Evolutionary conservation across 176 grass and related monocot genomes (phyloP).

Genomic region (Triticum urartu): DNA sequence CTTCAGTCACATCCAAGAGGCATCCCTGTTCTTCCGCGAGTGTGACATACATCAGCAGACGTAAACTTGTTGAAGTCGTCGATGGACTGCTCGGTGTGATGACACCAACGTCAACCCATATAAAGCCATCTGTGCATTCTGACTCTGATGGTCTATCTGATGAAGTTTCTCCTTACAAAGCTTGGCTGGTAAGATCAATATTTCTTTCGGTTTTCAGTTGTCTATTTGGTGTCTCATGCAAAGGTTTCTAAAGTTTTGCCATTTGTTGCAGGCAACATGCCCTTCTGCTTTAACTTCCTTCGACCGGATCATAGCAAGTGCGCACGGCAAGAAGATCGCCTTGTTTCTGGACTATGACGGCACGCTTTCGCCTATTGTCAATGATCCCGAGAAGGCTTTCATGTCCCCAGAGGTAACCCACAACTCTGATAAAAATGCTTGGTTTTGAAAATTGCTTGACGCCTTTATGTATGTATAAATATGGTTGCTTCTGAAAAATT

Average conservation of each 20-base stretch:
- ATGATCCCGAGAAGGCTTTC: slow-evolving; percentile 51
- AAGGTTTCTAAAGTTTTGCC: not conserved
- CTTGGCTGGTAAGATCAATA: slow-evolving; percentile 45
- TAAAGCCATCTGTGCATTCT: slow-evolving; percentile 26
- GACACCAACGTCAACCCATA: slow-evolving; percentile 42
- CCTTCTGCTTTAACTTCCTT: slow-evolving; percentile 55
- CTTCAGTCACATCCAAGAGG: slow-evolving; percentile 4
- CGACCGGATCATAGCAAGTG: slow-evolving; percentile 37
- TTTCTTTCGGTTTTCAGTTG: not conserved
- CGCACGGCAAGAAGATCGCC: slow-evolving; percentile 37
- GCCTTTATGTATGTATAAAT: not conserved
- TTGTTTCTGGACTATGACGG: slow-evolving; percentile 71
- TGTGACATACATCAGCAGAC: slow-evolving; percentile 19
- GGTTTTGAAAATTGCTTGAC: not conserved
- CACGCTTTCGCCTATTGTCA: slow-evolving; percentile 61
- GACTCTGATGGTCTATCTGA: slow-evolving; percentile 18
- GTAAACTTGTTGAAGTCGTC: slow-evolving; percentile 45
- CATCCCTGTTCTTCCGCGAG: slow-evolving; percentile 42
- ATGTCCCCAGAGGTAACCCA: slow-evolving; percentile 48
- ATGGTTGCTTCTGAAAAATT: not conserved
- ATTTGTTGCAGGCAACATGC: slow-evolving; percentile 33
- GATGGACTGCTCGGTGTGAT: slow-evolving; percentile 51
- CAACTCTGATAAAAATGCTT: not conserved
- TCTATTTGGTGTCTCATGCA: not conserved
- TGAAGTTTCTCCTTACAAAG: slow-evolving; percentile 4